Base-by-base conservation (phyloP, 352 stramenopile genomes). In the Globisporangium viniferum region DNA sequence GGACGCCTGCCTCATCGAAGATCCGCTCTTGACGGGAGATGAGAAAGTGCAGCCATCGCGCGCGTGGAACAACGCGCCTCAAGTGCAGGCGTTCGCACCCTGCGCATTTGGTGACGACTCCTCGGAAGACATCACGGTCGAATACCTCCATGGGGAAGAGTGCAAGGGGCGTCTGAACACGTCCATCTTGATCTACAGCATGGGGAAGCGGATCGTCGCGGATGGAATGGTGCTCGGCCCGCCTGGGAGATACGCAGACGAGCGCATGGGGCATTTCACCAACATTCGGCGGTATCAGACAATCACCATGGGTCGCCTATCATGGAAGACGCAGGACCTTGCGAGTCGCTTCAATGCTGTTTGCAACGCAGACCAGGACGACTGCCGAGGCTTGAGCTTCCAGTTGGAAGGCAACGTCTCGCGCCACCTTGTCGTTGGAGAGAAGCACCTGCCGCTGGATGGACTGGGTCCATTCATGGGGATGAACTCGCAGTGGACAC, bases 181-280 rank as follows among this genome's bases (percentile, higher is more conserved):
- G 36, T 83, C 77, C 1, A 76, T 89, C 70, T 68, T 88, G 10
- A 70, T 89, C 54, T 79, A 82, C 53, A 79, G 75, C 46, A 71
- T 86, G 22, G 74, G 58, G 5, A 80, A 76, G 29, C 70, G 77
- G 22, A 80, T 86, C 5, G 51, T 80, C 9, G 79, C 71, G 2
- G 76, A 84, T 49, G 60, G 72, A 1, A 64, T 85, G 68, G 59
- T 76, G 14, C 41, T 77, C 41, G 57, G 59, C 5, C 57, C 61
- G 3, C 24, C 41, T 15, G 20, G 24, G 1, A n/a, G 20, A 12
- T 39, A 31, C 3, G 46, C 55, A 27, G 36, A 54, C 51, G 64
- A 64, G 10, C 61, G 75, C 20, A 49, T 69, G 31, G 70, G 73
- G 4, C 69, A 54, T 22, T 70, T 84, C 63, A 64, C 60, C 35